Evolutionary conservation across 345 rosid genomes (phyloP), one percentile per base, ranked within the genome.

Genomic region (Lepidium sativum): DNA sequence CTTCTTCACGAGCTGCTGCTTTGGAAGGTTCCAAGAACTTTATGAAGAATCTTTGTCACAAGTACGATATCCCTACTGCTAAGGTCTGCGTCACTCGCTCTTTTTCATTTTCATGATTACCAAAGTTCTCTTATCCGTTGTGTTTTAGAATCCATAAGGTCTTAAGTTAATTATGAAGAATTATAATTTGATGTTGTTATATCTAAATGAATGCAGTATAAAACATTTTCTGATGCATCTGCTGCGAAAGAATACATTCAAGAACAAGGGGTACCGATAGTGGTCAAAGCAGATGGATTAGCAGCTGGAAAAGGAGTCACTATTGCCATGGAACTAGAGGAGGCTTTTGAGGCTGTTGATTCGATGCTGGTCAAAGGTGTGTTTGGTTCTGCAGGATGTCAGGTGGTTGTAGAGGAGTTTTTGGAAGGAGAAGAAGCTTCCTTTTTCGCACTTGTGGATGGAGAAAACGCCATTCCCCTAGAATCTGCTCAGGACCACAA

Each of bases 401-500:
- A 77, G 37, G 79, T 89, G 61, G 63, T 89, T 35, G 82, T 92
- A 10, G 96, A 89, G 76, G 97, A 92, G 62, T 92, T 73, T 63
- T 79, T 89, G 37, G 96, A 89, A 63, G 98, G 96, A 73, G 98
- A 92, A 75, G 98, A 89, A 81, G 97, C 92, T 38, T 92, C 97
- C 5, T 89, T 92, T 79, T 92, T 87, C 21, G 95, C 96, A 25
- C 73, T 92, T 38, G 97, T 89, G 60, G 98, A 92, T 72, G 98
- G 97, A 50, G 95, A 87, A 75, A 84, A 90, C 76, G 96, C 95
- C 34, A 82, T 92, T 50, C 88, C 98, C 31, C 75, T 87, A 27
- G 97, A 92, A 78, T 92, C 96, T 68, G 98, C 98, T 42, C 96
- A 87, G 63, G 97, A 92, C 72, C 97, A 92, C 71, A 92, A 89